phyloP scores from a whole-genome alignment of 768 basidiomycete species.

The Dioszegia aurantiaca region DNA sequence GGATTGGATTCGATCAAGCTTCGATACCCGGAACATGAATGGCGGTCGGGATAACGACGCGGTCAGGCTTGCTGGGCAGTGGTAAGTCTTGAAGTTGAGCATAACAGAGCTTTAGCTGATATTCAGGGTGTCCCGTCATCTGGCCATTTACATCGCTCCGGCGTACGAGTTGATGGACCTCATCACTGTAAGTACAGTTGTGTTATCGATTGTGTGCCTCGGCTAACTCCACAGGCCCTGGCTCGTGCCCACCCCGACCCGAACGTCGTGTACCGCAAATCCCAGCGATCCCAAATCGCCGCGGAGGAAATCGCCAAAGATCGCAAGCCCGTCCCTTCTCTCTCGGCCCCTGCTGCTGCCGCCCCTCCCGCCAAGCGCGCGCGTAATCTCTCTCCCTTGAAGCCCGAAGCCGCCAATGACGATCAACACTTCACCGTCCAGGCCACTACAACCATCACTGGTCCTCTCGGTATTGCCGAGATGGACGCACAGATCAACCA shows the following conservation, averaged over 20 bases:
- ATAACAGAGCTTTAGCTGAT: not conserved
- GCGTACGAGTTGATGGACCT: conserved; percentile 62
- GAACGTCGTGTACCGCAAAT: conserved; percentile 71
- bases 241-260: conserved; percentile 75
- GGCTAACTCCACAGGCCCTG: conserved; percentile 56
- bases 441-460: conserved; percentile 52
- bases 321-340: conserved; percentile 51
- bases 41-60: conserved; percentile 62
- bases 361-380: conserved; percentile 45
- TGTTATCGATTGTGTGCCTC: not conserved
- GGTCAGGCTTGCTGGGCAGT: conserved; percentile 81
- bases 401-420: conserved; percentile 46
- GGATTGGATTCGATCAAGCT: conserved; percentile 75
- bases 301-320: conserved; percentile 47
- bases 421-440: conserved; percentile 35
- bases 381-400: conserved; percentile 54
- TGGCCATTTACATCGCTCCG: conserved; percentile 68
- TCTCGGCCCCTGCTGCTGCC: conserved; percentile 40
- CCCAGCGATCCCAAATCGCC: conserved; percentile 54
- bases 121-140: conserved; percentile 50
- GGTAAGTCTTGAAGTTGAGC: conserved; percentile 53
- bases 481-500: conserved; percentile 68
- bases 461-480: conserved; percentile 55
- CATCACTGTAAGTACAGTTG: conserved; percentile 47
- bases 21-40: conserved; percentile 75